A percentile compares a stretch with the other conserved stretches of the same genome.
Conservation (phyloP, 495 filamentous ascomycete species). For the Lepidopterella palustris region DNA sequence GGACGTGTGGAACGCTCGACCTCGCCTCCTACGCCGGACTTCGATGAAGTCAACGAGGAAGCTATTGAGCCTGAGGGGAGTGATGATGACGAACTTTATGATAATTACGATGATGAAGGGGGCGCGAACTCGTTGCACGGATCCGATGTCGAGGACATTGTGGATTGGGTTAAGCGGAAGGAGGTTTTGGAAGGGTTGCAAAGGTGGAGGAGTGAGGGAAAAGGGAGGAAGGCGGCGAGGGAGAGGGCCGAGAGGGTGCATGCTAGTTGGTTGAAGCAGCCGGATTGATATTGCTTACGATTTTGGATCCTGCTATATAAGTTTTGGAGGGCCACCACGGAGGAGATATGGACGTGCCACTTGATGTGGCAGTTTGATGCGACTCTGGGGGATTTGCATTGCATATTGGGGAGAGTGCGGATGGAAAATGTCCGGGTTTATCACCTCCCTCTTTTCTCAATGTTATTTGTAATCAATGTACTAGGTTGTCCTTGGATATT, state of each 20-base stretch:
- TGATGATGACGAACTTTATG: neutral
- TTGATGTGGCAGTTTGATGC: too few relatives aligned
- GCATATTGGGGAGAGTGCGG: too few relatives aligned
- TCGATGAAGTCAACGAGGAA: neutral
- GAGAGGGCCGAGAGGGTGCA: constrained; percentile 1
- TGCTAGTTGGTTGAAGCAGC: neutral
- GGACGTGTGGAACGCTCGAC: neutral
- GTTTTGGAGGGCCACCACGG: too few relatives aligned
- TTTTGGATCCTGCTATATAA: too few relatives aligned
- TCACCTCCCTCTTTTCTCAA: too few relatives aligned
- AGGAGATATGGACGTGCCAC: too few relatives aligned
- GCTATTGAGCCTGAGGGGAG: neutral
- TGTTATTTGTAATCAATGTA: too few relatives aligned
- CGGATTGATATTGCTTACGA: too few relatives aligned
- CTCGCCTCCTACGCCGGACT: neutral
- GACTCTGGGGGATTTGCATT: too few relatives aligned
- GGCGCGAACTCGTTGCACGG: neutral
- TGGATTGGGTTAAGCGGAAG: neutral
- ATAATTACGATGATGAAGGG: neutral
- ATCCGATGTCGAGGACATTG: neutral
- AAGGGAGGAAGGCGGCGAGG: constrained; percentile 4
- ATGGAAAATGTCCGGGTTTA: too few relatives aligned
- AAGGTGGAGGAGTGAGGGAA: constrained; percentile 5
- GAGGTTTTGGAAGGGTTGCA: neutral
- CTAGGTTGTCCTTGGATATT: too few relatives aligned